These are phyloP conservation scores for Tetrastigma voinierianum DNA, from an alignment of 164 flowering plant genomes.

Conservation along the genomic window DNA sequence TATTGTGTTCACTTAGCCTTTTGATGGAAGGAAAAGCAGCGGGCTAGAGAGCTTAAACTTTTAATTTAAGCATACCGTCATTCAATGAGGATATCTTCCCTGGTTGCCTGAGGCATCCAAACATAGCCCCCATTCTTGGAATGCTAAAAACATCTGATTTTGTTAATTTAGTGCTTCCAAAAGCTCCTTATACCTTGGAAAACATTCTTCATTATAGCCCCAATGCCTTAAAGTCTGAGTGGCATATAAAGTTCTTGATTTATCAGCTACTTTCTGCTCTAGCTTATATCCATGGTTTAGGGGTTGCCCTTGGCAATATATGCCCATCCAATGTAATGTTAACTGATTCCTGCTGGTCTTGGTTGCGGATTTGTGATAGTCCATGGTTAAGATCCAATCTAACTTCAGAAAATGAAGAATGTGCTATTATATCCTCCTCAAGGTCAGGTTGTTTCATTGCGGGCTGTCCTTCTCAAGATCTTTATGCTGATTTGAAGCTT, in stretches of 20 bases:
- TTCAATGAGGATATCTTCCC: conserved; percentile 50
- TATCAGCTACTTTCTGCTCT: conserved; percentile 87
- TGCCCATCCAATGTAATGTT: conserved; percentile 70
- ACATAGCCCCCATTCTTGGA: conserved; percentile 69
- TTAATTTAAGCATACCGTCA: conserved; percentile 69
- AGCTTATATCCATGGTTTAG: conserved; percentile 68
- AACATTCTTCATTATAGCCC: conserved; percentile 76
- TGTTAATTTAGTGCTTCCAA: conserved; percentile 52
- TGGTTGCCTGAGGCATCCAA: conserved; percentile 89
- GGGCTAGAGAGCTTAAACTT: conserved; percentile 55
- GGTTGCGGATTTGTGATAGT: conserved; percentile 51
- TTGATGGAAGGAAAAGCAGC: conserved; percentile 71
- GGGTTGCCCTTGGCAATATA: conserved; percentile 68
- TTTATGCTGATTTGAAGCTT: conserved; percentile 73
- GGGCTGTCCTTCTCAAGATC: conserved; percentile 48
- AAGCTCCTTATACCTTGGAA: conserved; percentile 64
- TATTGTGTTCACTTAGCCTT: conserved; percentile 52
- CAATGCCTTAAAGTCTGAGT: conserved; percentile 61
- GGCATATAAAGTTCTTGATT: conserved; percentile 67
- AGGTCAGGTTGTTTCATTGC: conserved; percentile 31
- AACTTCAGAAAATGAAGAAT: conserved; percentile 16
- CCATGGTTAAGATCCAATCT: conserved; percentile 16
- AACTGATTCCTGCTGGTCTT: conserved; percentile 68
- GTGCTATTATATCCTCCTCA: conserved; percentile 11
- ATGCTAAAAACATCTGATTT: conserved; percentile 50